These are phyloP conservation scores for Bretziella fagacearum DNA, from an alignment of 2,329 filamentous ascomycete species.

Conservation along the genomic window DNA sequence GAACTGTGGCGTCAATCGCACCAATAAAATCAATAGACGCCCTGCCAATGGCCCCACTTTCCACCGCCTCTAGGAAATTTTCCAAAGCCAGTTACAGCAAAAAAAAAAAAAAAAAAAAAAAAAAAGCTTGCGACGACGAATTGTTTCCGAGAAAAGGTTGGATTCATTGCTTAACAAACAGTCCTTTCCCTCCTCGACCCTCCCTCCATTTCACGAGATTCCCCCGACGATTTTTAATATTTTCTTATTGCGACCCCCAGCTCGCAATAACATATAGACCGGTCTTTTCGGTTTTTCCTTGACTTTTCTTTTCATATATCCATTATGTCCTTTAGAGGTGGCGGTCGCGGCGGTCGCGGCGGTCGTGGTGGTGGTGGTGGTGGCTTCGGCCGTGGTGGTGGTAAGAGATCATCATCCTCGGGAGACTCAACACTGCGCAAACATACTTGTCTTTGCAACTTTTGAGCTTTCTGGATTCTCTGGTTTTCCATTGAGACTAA, in stretches of 20 bases:
- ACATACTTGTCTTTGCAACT: neutral
- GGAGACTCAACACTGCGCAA: neutral
- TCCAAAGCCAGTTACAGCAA: conserved; percentile 2
- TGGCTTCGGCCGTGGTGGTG: conserved; percentile 23
- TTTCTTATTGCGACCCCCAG: neutral
- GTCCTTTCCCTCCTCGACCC: conserved; percentile 4
- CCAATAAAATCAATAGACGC: conserved; percentile 8
- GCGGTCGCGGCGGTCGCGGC: conserved; percentile 22
- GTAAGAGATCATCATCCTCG: conserved; percentile 20
- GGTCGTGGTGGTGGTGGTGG: conserved; percentile 22
- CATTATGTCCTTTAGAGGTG: conserved; percentile 26
- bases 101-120: conserved; percentile 9
- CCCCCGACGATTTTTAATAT: neutral
- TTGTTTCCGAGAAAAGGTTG: no score
- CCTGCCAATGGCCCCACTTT: conserved; percentile 12
- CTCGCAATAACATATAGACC: neutral
- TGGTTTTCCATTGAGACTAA: neutral
- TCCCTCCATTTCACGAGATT: neutral
- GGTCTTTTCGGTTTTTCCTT: conserved; percentile 1
- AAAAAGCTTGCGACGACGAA: conserved; percentile 14
- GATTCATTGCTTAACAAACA: no score
- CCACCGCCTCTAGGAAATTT: conserved; percentile 14
- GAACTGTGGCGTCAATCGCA: conserved; percentile 11
- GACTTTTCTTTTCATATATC: conserved; percentile 3
- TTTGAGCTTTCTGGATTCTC: neutral